A percentile compares a stretch with the other conserved stretches of the same genome.
Evolutionary conservation across 441 rosid genomes (phyloP).

Genomic region (Pelargonium australe): DNA sequence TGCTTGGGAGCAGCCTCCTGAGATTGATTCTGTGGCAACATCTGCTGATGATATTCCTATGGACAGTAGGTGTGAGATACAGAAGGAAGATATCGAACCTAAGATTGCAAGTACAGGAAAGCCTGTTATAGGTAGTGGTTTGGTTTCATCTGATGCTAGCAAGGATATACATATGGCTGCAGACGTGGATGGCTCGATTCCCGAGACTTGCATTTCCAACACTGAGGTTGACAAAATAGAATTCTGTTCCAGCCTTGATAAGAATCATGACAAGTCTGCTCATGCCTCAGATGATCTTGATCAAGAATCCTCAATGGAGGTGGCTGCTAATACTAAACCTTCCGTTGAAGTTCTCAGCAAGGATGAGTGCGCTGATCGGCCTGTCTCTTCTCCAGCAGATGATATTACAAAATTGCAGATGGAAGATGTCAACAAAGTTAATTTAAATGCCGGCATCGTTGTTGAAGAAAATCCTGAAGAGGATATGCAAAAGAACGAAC

Average conservation of each 20-base stretch:
- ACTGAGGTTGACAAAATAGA: conserved; percentile 19
- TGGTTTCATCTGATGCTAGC: conserved; percentile 25
- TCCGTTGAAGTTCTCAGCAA: background rate
- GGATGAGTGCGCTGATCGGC: conserved; percentile 2
- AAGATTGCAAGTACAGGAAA: conserved; percentile 1
- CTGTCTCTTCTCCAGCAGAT: conserved; percentile 6
- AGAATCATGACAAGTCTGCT: conserved; percentile 11
- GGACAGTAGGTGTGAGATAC: conserved; percentile 14
- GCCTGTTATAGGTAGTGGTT: background rate
- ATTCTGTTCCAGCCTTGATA: conserved; percentile 17
- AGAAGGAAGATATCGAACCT: conserved; percentile 15
- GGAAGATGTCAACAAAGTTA: conserved; percentile 7
- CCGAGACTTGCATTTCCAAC: conserved; percentile 10
- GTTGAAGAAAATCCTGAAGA: conserved; percentile 9
- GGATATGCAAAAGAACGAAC: conserved; percentile 4
- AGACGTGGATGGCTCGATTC: conserved; percentile 15
- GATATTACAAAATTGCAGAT: background rate
- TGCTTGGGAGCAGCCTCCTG: conserved; percentile 47
- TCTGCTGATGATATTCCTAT: background rate
- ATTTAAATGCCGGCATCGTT: background rate
- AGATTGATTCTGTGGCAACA: conserved; percentile 21
- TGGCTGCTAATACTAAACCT: conserved; percentile 9
- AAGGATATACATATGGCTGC: conserved; percentile 4
- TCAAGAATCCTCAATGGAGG: conserved; percentile 8
- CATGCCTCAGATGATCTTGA: conserved; percentile 8